Percentiles rank a stretch among this genome's conserved stretches.
These are phyloP conservation scores for Citrus maxima DNA, from an alignment of 345 rosid species.

Conservation along the genomic window DNA sequence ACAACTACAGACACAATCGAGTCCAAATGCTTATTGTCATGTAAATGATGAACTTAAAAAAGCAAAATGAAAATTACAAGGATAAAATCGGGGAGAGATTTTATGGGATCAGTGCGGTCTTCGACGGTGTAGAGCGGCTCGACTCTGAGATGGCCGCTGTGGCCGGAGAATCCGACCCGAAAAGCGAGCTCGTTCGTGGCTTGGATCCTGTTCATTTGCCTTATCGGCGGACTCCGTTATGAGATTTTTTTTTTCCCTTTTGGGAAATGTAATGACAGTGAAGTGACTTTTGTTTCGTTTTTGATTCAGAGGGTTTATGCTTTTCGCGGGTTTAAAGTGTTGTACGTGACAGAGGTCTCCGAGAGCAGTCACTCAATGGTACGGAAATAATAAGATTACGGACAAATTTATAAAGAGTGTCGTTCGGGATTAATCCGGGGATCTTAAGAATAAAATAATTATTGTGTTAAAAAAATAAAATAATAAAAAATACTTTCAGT, in stretches of 20 bases:
- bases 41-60: neutral
- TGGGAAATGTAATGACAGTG: neutral
- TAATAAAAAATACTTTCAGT: too few relatives aligned
- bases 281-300: neutral
- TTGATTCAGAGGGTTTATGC: neutral
- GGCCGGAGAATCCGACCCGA: constrained; percentile 88
- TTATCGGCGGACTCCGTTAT: neutral
- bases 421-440: too few relatives aligned
- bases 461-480: too few relatives aligned
- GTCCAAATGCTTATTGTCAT: neutral
- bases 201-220: constrained; percentile 58
- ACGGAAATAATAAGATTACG: too few relatives aligned
- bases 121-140: constrained; percentile 77
- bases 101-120: constrained; percentile 54
- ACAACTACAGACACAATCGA: neutral
- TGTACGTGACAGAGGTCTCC: neutral
- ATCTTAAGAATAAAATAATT: too few relatives aligned
- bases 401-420: too few relatives aligned
- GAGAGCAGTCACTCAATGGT: too few relatives aligned
- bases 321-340: neutral
- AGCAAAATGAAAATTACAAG: constrained; percentile 32
- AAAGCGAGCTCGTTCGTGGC: constrained; percentile 69
- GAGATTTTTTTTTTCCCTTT: neutral
- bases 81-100: constrained; percentile 75
- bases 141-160: constrained; percentile 85